phyloP scores from a whole-genome alignment of 352 stramenopile genomes.

The Pythium periplocum region DNA sequence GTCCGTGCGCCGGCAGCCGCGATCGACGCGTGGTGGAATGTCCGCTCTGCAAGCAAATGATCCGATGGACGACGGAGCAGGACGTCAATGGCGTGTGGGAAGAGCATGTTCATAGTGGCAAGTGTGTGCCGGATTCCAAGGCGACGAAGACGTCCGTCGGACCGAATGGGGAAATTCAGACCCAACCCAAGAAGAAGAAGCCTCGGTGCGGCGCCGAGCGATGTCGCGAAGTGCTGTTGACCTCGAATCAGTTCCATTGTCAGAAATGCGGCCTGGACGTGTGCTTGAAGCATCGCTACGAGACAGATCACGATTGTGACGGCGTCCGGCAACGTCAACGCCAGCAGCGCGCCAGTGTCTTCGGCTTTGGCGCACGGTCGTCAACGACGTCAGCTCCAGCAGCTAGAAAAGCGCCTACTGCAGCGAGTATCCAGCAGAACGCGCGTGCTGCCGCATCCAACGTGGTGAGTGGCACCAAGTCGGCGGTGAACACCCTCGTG shows the following conservation, averaged over 20 bases:
- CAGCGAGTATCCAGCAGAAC: slow-evolving; percentile 15
- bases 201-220: slow-evolving; percentile 48
- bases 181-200: slow-evolving; percentile 65
- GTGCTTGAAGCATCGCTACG: slow-evolving; percentile 75
- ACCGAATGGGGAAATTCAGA: slow-evolving; percentile 12
- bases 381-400: too few relatives aligned
- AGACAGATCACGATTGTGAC: slow-evolving; percentile 64
- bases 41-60: slow-evolving; percentile 56
- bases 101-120: slow-evolving; percentile 48
- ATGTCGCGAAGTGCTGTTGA: slow-evolving; percentile 57
- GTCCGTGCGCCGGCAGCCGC: slow-evolving; percentile 49
- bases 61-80: slow-evolving; percentile 67
- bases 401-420: neutral
- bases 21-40: slow-evolving; percentile 71
- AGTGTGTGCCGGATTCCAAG: slow-evolving; percentile 36
- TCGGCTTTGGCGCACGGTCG: neutral
- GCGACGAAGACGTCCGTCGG: neutral
- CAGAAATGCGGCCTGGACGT: slow-evolving; percentile 61
- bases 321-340: slow-evolving; percentile 15
- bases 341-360: neutral
- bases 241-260: slow-evolving; percentile 73
- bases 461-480: slow-evolving; percentile 15
- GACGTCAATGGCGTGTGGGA: slow-evolving; percentile 78
- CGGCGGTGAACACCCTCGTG: slow-evolving; percentile 15
- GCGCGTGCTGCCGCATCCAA: slow-evolving; percentile 11